Evolutionary conservation across 1,284 basidiomycete species (phyloP), one percentile per base, ranked within the genome.

Genomic region (Ceratobasidium papillatum): DNA sequence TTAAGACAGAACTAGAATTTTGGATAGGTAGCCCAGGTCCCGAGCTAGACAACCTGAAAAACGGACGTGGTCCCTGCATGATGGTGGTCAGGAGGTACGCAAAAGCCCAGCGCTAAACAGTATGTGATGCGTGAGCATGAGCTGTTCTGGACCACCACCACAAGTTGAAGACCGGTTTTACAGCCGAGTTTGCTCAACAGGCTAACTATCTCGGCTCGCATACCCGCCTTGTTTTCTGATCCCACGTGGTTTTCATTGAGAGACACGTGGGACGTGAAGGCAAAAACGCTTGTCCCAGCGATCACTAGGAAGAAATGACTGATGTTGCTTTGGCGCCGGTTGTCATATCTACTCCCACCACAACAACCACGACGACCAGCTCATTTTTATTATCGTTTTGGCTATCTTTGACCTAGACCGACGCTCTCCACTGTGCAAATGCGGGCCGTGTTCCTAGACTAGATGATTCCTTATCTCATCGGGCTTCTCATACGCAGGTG

Each of bases 191-290:
- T 41, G 58, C 19, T 36, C 30, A 34, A 19, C 54, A 19, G 3
- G 38, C 58, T 59, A 41, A 22, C 58, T 25, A 59, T 59, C 36
- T 41, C 36, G 17, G 58, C 36, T 9, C 58, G 25, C 38, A 41
- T 34, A 5, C n/a, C 58, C 58, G 34, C 27, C 22, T 38, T 27
- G 38, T 54, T 30, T 17, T 5, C 14, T 14, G 8, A 32, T 25
- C 17, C 68, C 69, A 72, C 58, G 69, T 72, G 69, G 58, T 61
- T 61, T 72, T 58, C 69, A 72, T 72, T 72, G 58, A 72, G 45
- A 41, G 54, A 43, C 58, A 72, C 69, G 69, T 72, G 56, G 56
- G 49, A 25, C 27, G 12, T 58, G 62, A 49, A 72, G 69, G 19
- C 47, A 51, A n/a, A n/a, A 72, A 62, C 51, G 69, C 69, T 62